These are phyloP conservation scores for Alternaria arborescens DNA, from an alignment of 2,329 filamentous ascomycete genomes.

Conservation along the genomic window DNA sequence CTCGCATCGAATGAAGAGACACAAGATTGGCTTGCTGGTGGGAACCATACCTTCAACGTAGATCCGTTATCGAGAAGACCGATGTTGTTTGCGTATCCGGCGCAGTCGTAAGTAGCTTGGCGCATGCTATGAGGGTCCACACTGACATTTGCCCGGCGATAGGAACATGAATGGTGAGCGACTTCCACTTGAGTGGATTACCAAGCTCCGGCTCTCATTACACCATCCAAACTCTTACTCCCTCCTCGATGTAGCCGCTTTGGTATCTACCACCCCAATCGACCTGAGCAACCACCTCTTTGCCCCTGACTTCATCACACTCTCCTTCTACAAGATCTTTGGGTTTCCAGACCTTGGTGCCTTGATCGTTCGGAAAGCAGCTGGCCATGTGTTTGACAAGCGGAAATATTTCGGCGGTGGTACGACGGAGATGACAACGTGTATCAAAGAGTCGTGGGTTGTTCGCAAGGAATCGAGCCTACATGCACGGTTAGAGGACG, in stretches of 20 bases:
- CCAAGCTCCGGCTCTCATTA: slow-evolving; percentile 25
- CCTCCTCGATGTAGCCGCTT: slow-evolving; percentile 73
- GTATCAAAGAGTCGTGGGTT: slow-evolving; percentile 63
- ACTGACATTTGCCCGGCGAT: neutral
- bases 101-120: slow-evolving; percentile 68
- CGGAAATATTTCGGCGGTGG: slow-evolving; percentile 74
- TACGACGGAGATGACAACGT: slow-evolving; percentile 66
- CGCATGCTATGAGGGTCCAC: neutral
- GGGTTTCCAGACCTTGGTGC: slow-evolving; percentile 91
- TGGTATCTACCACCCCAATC: slow-evolving; percentile 69
- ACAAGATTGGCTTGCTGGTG: slow-evolving; percentile 67
- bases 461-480: slow-evolving; percentile 62
- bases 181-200: slow-evolving; percentile 70
- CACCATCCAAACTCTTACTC: slow-evolving; percentile 66
- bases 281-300: slow-evolving; percentile 64
- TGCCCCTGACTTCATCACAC: slow-evolving; percentile 80
- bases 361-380: slow-evolving; percentile 78
- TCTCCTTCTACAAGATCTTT: slow-evolving; percentile 97
- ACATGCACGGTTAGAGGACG: slow-evolving; percentile 72
- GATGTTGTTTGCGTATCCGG: slow-evolving; percentile 78
- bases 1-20: slow-evolving; percentile 70
- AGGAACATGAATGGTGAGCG: slow-evolving; percentile 82
- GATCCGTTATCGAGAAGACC: slow-evolving; percentile 16
- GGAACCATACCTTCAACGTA: slow-evolving; percentile 14
- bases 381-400: slow-evolving; percentile 63